Conservation (phyloP, 139 green algal species). For the Ettlia oleoabundans region DNA sequence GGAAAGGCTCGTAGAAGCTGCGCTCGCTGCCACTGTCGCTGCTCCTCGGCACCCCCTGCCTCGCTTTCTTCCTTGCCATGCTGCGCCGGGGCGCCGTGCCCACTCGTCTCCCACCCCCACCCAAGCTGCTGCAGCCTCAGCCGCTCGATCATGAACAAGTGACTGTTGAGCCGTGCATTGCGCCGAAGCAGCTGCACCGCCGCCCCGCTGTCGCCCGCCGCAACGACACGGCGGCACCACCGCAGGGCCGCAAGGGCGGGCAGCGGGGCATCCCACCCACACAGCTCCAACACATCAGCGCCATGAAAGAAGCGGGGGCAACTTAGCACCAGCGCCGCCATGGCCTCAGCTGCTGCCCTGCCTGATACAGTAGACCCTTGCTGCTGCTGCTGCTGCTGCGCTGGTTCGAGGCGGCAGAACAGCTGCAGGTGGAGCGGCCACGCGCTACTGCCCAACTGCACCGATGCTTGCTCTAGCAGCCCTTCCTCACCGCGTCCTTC, state of each 20-base stretch:
- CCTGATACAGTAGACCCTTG: too few relatives aligned
- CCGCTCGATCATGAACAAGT: slow-evolving; percentile 12
- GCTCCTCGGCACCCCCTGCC: too few relatives aligned
- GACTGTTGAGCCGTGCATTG: slow-evolving; percentile 48
- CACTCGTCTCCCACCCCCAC: neutral
- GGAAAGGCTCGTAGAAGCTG: neutral
- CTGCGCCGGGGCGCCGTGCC: too few relatives aligned
- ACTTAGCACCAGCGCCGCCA: neutral
- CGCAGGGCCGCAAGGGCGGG: slow-evolving; percentile 41
- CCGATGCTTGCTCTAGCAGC: too few relatives aligned
- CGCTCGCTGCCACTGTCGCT: neutral
- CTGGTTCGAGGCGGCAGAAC: neutral
- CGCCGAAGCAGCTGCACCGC: slow-evolving; percentile 24
- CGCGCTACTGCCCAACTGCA: too few relatives aligned
- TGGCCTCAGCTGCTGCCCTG: neutral
- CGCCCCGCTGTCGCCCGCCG: slow-evolving; percentile 31
- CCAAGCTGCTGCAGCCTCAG: slow-evolving; percentile 24
- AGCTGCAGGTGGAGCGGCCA: neutral
- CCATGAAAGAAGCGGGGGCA: neutral
- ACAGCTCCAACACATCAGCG: slow-evolving; percentile 45
- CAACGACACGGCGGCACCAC: slow-evolving; percentile 36
- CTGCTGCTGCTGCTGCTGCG: neutral
- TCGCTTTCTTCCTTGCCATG: neutral
- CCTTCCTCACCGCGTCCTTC: neutral
- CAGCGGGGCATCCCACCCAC: slow-evolving; percentile 37